Percentiles rank a stretch among this genome's conserved stretches.
These are phyloP conservation scores for Blepharisma undulans DNA, from an alignment of 169 alveolate genomes.

Conservation along the genomic window DNA sequence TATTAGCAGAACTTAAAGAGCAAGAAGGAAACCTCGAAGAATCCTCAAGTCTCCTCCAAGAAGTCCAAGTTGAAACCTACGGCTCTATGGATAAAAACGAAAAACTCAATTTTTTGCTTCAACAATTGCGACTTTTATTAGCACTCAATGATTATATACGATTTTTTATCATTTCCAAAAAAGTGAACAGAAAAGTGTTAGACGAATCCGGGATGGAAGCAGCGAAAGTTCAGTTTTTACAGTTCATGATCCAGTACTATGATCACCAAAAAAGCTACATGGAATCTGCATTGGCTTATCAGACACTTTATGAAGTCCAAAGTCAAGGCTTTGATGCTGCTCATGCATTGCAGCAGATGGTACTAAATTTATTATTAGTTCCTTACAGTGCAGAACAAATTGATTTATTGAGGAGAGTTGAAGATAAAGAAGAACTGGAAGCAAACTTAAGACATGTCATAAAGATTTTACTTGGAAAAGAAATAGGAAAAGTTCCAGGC, in stretches of 20 bases:
- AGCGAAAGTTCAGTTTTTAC: conserved; percentile 56
- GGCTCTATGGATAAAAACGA: conserved; percentile 70
- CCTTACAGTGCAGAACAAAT: conserved; percentile 65
- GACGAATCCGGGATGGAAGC: conserved; percentile 62
- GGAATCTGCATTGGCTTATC: conserved; percentile 57
- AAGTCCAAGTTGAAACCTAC: conserved; percentile 76
- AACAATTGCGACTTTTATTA: conserved; percentile 65
- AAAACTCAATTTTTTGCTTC: conserved; percentile 67
- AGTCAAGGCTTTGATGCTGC: conserved; percentile 38
- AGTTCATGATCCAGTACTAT: conserved; percentile 58
- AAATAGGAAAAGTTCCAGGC: conserved; percentile 46
- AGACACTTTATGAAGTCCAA: conserved; percentile 61
- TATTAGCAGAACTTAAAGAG: conserved; percentile 52
- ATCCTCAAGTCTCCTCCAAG: conserved; percentile 67
- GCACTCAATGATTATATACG: conserved; percentile 61
- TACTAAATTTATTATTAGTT: conserved; percentile 56
- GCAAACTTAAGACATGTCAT: conserved; percentile 52
- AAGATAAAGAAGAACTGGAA: conserved; percentile 44
- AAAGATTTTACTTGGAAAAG: conserved; percentile 50
- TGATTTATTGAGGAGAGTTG: conserved; percentile 61
- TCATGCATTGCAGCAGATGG: conserved; percentile 58
- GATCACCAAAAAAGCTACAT: conserved; percentile 58
- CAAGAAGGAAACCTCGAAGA: conserved; percentile 61
- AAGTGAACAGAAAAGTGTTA: conserved; percentile 56
- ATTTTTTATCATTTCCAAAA: conserved; percentile 58